Base-by-base conservation (phyloP, 768 basidiomycete species). In the Tulasnella sp. region DNA sequence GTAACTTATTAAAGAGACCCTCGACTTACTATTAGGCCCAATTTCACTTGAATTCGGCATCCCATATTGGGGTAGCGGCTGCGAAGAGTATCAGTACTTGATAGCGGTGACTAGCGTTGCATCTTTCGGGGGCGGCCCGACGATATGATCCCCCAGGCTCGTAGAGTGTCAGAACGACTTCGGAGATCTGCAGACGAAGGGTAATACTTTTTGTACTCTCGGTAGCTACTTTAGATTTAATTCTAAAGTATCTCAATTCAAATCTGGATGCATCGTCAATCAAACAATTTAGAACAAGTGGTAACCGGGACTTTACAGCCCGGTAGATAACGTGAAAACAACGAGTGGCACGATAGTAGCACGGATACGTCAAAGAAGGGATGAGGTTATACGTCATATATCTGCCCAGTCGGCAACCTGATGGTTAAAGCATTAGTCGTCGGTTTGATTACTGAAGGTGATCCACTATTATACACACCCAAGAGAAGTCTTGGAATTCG, bases 401-500 rank as follows among this genome's bases (percentile, higher is more conserved):
- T 86, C 85, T 48, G 83, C 86, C 75, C 75, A 76, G 29, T 57
- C 40, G 57, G 75, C 75, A 37, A 69, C 75, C 75, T 74, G n/a
- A n/a, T 1, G 26, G 37, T 35, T 18, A 39, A 29, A 35, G 37
- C 13, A 39, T 39, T 39, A 35, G 51, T 76, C 35, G 1, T 2
- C 18, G 46, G 18, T 18, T 5, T 76, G 29, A 76, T 61, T 16
- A n/a, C 37, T 46, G 3, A 13, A 13, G 26, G 32, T 61, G n/a
- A 39, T 18, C 48, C 16, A 32, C 2, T 35, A 35, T 2, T 35
- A 37, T 16, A 77, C 81, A n/a, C 46, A 93, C 94, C 95, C 96
- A 98, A 79, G 95, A 97, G 88, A 98, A 98, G n/a, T 96, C 96
- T 81, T 94, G 91, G 86, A 99, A 99, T 84, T 98, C 97, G 75